Conservation (phyloP, 2,329 filamentous ascomycete species). For the Botrytis galanthina region DNA sequence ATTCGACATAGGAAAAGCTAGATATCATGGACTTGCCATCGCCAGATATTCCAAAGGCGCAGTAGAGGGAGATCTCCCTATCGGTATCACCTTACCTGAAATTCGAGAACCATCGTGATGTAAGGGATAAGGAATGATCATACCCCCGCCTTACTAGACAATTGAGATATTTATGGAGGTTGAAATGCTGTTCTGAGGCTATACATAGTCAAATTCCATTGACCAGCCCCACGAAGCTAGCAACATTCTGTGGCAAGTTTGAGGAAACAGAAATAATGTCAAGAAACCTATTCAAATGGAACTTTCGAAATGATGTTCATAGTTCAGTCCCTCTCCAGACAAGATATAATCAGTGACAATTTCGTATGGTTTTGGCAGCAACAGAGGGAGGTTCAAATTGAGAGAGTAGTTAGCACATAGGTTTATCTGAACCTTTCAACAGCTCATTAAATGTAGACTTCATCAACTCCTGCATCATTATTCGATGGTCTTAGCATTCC, state of each 20-base stretch:
- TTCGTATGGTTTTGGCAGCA: not conserved
- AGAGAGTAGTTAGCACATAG: not conserved
- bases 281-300: not conserved
- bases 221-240: slow-evolving; percentile 23
- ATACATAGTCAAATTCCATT: slow-evolving; percentile 21
- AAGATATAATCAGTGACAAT: not conserved
- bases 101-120: slow-evolving; percentile 29
- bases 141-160: slow-evolving; percentile 16
- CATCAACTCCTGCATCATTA: not conserved
- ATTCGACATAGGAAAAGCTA: slow-evolving; percentile 20
- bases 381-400: not conserved
- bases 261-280: not conserved
- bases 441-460: not conserved
- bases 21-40: slow-evolving; percentile 25
- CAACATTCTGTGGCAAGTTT: not conserved
- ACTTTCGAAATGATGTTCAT: not conserved
- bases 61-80: slow-evolving; percentile 29
- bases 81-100: slow-evolving; percentile 32
- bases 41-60: slow-evolving; percentile 29
- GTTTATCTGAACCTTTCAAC: not conserved
- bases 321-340: not conserved
- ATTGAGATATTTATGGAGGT: slow-evolving; percentile 18
- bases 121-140: slow-evolving; percentile 29
- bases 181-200: slow-evolving; percentile 20
- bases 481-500: slow-evolving; percentile 18